Conservation (phyloP, 1,284 basidiomycete genomes). For the Flammula alnicola region DNA sequence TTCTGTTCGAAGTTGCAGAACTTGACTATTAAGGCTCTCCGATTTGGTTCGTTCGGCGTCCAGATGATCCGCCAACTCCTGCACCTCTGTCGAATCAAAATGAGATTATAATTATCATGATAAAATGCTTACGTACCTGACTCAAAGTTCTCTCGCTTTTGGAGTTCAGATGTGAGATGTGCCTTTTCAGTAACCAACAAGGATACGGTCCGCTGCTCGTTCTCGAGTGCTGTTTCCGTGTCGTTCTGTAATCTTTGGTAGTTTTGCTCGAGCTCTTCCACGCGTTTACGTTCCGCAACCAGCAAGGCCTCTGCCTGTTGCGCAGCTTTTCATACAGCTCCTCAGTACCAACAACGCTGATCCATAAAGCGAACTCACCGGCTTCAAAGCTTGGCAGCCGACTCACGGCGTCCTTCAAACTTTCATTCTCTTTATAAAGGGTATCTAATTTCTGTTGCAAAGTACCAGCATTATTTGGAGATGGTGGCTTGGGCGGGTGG, state of each 20-base stretch:
- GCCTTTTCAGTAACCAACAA: conserved; percentile 74
- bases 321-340: conserved; percentile 21
- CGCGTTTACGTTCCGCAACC: conserved; percentile 24
- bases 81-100: conserved; percentile 44
- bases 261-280: conserved; percentile 29
- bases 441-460: conserved; percentile 20
- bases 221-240: conserved; percentile 39
- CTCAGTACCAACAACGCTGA: conserved; percentile 10
- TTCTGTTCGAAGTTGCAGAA: conserved; percentile 44
- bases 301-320: conserved; percentile 24
- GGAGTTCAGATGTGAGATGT: conserved; percentile 55
- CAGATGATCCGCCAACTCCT: conserved; percentile 48
- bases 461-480: conserved; percentile 16
- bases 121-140: conserved; percentile 43
- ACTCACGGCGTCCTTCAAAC: conserved; percentile 28
- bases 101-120: conserved; percentile 3
- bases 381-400: conserved; percentile 31
- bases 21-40: conserved; percentile 43
- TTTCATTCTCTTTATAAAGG: conserved; percentile 32
- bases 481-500: conserved; percentile 14
- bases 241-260: conserved; percentile 24
- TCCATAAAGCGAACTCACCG: conserved; percentile 27
- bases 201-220: conserved; percentile 67
- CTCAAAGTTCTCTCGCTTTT: conserved; percentile 54
- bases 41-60: conserved; percentile 47